Conservation (phyloP, 73 alveolate species). For the Durusdinium trenchii region DNA sequence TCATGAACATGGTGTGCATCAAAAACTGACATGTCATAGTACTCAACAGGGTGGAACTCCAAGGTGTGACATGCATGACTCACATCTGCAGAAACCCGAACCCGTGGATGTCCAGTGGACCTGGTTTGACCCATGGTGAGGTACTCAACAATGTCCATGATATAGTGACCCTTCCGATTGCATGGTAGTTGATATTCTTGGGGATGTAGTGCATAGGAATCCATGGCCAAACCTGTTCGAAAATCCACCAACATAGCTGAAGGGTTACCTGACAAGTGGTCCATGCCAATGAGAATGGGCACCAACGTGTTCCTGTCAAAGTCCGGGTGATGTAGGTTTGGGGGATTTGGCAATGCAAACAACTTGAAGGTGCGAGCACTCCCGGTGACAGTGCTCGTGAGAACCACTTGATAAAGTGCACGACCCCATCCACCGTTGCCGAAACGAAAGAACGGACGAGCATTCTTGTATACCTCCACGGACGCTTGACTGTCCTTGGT, state of each 20-base stretch:
- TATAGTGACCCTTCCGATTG: conserved; percentile 6
- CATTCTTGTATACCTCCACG: background rate
- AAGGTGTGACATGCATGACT: background rate
- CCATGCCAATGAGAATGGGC: conserved; percentile 17
- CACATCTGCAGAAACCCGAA: background rate
- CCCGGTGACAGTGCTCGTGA: background rate
- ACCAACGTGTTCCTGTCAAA: background rate
- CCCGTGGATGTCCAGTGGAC: background rate
- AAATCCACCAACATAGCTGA: background rate
- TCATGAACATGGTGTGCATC: background rate
- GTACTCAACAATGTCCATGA: background rate
- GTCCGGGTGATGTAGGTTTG: background rate
- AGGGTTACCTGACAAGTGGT: background rate
- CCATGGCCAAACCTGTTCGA: background rate
- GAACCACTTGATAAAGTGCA: too few relatives aligned
- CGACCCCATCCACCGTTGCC: too few relatives aligned
- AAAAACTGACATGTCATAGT: background rate
- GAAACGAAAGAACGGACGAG: background rate
- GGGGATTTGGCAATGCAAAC: background rate
- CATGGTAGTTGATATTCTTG: background rate
- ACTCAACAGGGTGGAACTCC: background rate
- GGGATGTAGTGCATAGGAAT: background rate
- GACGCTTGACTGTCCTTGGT: background rate
- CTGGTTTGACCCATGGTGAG: background rate
- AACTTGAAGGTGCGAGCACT: background rate